phyloP scores from a whole-genome alignment of 1,284 basidiomycete species.

The Schizophyllum amplum region DNA sequence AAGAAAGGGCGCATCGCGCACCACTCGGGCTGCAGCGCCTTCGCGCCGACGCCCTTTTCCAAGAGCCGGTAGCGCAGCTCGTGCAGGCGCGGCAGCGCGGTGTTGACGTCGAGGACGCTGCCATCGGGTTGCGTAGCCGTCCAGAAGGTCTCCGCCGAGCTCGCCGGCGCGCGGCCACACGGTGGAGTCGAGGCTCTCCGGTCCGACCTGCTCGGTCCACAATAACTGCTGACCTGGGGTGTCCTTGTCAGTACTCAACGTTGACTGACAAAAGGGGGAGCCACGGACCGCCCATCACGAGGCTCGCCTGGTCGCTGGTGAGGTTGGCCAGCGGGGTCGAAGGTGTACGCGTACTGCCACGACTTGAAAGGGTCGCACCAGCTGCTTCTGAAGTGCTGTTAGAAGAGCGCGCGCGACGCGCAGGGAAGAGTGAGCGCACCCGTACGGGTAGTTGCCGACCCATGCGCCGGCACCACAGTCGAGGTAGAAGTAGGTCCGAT shows the following conservation, averaged over 20 bases:
- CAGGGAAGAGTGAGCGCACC: slow-evolving; percentile 19
- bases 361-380: slow-evolving; percentile 72
- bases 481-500: slow-evolving; percentile 73
- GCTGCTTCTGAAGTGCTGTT: slow-evolving; percentile 25
- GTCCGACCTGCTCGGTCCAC: slow-evolving; percentile 74
- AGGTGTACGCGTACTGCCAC: slow-evolving; percentile 47
- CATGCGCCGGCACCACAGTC: slow-evolving; percentile 79
- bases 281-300: slow-evolving; percentile 62
- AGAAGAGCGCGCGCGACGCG: slow-evolving; percentile 11
- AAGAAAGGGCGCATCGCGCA: slow-evolving; percentile 67
- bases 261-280: not conserved
- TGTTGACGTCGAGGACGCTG: slow-evolving; percentile 39
- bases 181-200: slow-evolving; percentile 62
- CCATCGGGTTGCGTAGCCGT: slow-evolving; percentile 32
- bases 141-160: slow-evolving; percentile 81
- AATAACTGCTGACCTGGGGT: slow-evolving; percentile 55
- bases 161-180: slow-evolving; percentile 77
- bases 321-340: slow-evolving; percentile 64
- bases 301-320: slow-evolving; percentile 35
- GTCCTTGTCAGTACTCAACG: slow-evolving; percentile 1
- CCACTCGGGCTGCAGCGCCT: slow-evolving; percentile 74
- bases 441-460: slow-evolving; percentile 50
- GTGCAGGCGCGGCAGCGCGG: slow-evolving; percentile 71
- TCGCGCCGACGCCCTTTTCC: slow-evolving; percentile 57
- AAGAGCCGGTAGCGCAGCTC: slow-evolving; percentile 67